Percentiles rank a stretch among this genome's conserved stretches.
These are phyloP conservation scores for Trichomonascus vanleenenianus DNA, from an alignment of 805 yeast species.

Conservation along the genomic window DNA sequence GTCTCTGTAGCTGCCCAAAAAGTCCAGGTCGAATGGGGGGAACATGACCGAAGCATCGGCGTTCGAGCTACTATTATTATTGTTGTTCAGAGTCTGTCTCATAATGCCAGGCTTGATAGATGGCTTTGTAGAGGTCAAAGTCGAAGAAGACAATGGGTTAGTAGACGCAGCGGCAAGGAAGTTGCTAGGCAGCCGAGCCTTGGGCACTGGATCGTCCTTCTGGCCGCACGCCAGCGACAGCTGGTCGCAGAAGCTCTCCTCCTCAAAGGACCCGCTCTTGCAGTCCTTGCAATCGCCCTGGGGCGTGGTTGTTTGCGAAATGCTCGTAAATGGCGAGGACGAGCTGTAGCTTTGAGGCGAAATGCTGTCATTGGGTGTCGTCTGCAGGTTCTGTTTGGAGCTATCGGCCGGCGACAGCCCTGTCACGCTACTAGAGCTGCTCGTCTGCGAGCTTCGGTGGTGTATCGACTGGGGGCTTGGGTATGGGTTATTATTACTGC, in stretches of 20 bases:
- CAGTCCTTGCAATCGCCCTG: neutral
- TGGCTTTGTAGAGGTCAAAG: neutral
- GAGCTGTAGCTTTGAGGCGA: neutral
- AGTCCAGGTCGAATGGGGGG: conserved; percentile 24
- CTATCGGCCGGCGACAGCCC: conserved; percentile 1
- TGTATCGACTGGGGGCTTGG: conserved; percentile 3
- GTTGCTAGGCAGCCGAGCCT: conserved; percentile 16
- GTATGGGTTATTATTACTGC: conserved; percentile 2
- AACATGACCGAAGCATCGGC: conserved; percentile 9
- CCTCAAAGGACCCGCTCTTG: neutral
- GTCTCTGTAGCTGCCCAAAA: conserved; percentile 20
- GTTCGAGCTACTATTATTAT: neutral
- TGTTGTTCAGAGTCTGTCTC: neutral
- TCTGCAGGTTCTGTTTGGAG: neutral
- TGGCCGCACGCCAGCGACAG: conserved; percentile 81
- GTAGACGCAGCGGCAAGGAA: conserved; percentile 4
- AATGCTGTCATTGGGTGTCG: neutral
- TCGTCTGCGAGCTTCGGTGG: neutral
- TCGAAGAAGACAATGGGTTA: conserved; percentile 11
- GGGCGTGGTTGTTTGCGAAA: neutral
- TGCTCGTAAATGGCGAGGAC: conserved; percentile 1
- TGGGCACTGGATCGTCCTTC: conserved; percentile 58
- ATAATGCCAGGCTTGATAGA: too few relatives aligned
- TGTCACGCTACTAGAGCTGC: neutral
- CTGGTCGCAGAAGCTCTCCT: conserved; percentile 71